Evolutionary conservation across 768 basidiomycete genomes (phyloP), one percentile per base, ranked within the genome.

Genomic region (Flagelloscypha sp.): DNA sequence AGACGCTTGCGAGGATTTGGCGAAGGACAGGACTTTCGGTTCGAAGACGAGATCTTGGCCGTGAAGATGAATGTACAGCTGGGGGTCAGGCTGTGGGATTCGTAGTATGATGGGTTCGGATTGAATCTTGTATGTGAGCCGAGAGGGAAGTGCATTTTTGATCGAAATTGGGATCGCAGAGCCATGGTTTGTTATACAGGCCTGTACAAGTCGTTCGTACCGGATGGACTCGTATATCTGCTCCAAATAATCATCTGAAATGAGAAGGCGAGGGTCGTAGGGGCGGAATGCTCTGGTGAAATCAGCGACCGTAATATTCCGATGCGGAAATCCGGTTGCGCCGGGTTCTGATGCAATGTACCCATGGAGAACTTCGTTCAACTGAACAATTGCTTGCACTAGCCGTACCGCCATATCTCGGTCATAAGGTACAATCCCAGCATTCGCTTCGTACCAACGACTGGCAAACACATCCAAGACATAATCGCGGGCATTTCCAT

Each of bases 1-100:
- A 10, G 89, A 86, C 12, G 76, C 85, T 47, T 89, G 84, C 2
- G 77, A 66, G 1, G 79, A 81, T 48, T 77, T 79, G 3, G 75
- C 58, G 50, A 98, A 99, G 18, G 67, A 79, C 8, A 99, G 70
- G 20, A 79, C 63, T 0, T 85, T 74, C 3, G 93, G 93, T 43
- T 98, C 90, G 52, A 95, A 95, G 23, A 70, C 62, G 34, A 98
- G 65, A 45, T 88, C 90, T 51, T 90, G 83, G 7, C 95, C 94
- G 37, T 79, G 75, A 11, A 98, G 66, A 48, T 86, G 77, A 48
- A 99, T 84, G 15, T 65, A 70, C 42, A 99, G 74, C 21, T 77
- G 62, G n/a, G 84, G 72, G 55, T 99, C 95, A 4, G 79, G 67
- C 33, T 82, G 77, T 10, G 89, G 85, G 24, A 99, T 80, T 22